A percentile compares a stretch with the other conserved stretches of the same genome.
These are phyloP conservation scores for Erysiphe neolycopersici DNA, from an alignment of 2,329 filamentous ascomycete species.

Conservation along the genomic window DNA sequence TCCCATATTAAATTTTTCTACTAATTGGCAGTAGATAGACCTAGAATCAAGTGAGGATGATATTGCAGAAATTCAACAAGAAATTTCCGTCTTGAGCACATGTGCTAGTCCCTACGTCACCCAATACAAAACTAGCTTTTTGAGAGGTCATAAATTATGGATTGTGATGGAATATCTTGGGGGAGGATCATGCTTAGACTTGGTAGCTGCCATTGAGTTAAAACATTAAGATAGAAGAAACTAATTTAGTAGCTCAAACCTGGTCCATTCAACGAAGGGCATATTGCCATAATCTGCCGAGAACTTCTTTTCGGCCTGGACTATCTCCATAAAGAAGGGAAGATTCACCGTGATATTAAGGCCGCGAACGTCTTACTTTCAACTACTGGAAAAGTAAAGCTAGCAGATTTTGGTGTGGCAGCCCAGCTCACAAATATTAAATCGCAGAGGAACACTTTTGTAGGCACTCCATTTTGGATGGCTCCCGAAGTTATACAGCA, in stretches of 20 bases:
- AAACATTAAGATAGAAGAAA: neutral
- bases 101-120: conserved; percentile 87
- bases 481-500: conserved; percentile 85
- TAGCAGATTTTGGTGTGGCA: conserved; percentile 91
- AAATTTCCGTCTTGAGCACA: conserved; percentile 84
- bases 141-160: conserved; percentile 93
- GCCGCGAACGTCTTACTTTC: conserved; percentile 91
- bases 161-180: conserved; percentile 98
- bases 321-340: conserved; percentile 79
- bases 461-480: conserved; percentile 96
- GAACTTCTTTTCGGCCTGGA: conserved; percentile 75
- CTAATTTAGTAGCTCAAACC: conserved; percentile 44
- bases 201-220: conserved; percentile 29
- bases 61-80: conserved; percentile 92
- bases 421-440: conserved; percentile 95
- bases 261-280: conserved; percentile 60
- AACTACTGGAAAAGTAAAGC: conserved; percentile 68
- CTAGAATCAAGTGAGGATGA: conserved; percentile 97
- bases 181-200: conserved; percentile 78
- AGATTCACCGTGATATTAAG: conserved; percentile 93
- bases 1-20: neutral
- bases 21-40: conserved; percentile 46
- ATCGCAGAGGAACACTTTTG: conserved; percentile 89
- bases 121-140: conserved; percentile 86
- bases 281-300: conserved; percentile 84